Percentiles rank a stretch among this genome's conserved stretches.
These are phyloP conservation scores for Suillus fuscotomentosus DNA, from an alignment of 768 basidiomycete species.

Conservation along the genomic window DNA sequence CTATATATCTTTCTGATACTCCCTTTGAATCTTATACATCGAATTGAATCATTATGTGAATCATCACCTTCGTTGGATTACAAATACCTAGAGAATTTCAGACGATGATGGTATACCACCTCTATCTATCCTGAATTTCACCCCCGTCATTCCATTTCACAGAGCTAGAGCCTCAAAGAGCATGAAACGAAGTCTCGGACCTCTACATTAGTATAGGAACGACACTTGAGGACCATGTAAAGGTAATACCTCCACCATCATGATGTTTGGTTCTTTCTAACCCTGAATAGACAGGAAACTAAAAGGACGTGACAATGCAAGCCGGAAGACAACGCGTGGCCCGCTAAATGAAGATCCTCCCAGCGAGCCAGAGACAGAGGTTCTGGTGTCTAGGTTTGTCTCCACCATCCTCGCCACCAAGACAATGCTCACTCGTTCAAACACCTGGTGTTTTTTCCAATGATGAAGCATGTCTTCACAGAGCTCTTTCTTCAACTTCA, in stretches of 20 bases:
- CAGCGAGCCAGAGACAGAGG: no score
- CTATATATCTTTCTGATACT: no score
- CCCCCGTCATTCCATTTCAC: neutral
- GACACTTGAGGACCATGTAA: constrained; percentile 87
- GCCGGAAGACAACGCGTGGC: constrained; percentile 86
- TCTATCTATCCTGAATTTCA: neutral
- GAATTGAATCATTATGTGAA: no score
- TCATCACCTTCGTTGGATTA: constrained; percentile 26
- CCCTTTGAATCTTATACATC: no score
- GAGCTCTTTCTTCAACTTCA: no score
- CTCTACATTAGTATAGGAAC: constrained; percentile 84
- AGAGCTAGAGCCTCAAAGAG: constrained; percentile 79
- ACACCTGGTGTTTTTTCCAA: constrained; percentile 6
- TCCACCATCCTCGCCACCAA: no score
- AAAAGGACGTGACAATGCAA: constrained; percentile 93
- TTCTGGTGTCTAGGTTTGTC: no score
- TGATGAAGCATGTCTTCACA: constrained; percentile 16
- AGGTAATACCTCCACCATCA: constrained; percentile 44
- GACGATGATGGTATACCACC: constrained; percentile 78
- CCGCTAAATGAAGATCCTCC: constrained; percentile 1
- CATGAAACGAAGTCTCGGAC: constrained; percentile 65
- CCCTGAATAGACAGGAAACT: constrained; percentile 72
- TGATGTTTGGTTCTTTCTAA: constrained; percentile 1
- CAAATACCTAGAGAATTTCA: constrained; percentile 80
- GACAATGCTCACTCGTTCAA: neutral